phyloP scores from a whole-genome alignment of 1,284 basidiomycete species.

The Trichosporon sp. region DNA sequence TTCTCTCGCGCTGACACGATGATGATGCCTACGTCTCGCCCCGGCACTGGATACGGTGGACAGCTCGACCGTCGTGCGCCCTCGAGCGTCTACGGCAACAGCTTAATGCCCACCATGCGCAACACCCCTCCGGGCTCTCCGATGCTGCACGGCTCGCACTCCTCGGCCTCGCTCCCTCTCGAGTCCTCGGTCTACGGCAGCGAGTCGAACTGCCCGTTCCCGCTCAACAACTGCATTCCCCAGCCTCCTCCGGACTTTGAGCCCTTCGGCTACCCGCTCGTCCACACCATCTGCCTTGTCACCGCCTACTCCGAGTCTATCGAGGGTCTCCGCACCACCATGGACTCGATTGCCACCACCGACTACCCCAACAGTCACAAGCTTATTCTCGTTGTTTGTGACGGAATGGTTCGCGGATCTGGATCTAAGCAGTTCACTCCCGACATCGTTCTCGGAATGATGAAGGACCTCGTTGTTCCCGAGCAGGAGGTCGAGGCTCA shows the following conservation, averaged over 20 bases:
- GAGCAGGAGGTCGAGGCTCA: constrained; percentile 84
- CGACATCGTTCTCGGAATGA: constrained; percentile 92
- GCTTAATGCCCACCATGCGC: constrained; percentile 36
- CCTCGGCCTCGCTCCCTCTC: constrained; percentile 67
- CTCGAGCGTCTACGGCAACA: constrained; percentile 44
- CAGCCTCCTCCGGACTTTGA: constrained; percentile 88
- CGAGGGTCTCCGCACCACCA: constrained; percentile 91
- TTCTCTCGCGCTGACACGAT: constrained; percentile 71
- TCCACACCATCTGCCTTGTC: constrained; percentile 90
- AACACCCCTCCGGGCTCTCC: constrained; percentile 70
- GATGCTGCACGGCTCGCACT: constrained; percentile 66
- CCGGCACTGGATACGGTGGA: constrained; percentile 65
- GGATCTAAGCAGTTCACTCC: constrained; percentile 84
- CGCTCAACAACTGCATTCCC: constrained; percentile 74
- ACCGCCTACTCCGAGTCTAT: constrained; percentile 98
- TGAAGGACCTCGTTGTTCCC: constrained; percentile 88
- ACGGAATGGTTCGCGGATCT: constrained; percentile 92
- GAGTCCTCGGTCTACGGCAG: constrained; percentile 40
- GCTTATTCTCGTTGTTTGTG: constrained; percentile 88
- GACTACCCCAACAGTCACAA: constrained; percentile 99
- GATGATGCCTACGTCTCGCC: constrained; percentile 59
- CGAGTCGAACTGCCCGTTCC: constrained; percentile 69
- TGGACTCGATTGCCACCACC: constrained; percentile 95
- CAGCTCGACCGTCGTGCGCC: constrained; percentile 26
- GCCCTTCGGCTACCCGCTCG: constrained; percentile 93